Evolutionary conservation across 192 early-diverging fungal genomes (phyloP), one percentile per base, ranked within the genome.

Genomic region (Bifiguratus adelaidae): DNA sequence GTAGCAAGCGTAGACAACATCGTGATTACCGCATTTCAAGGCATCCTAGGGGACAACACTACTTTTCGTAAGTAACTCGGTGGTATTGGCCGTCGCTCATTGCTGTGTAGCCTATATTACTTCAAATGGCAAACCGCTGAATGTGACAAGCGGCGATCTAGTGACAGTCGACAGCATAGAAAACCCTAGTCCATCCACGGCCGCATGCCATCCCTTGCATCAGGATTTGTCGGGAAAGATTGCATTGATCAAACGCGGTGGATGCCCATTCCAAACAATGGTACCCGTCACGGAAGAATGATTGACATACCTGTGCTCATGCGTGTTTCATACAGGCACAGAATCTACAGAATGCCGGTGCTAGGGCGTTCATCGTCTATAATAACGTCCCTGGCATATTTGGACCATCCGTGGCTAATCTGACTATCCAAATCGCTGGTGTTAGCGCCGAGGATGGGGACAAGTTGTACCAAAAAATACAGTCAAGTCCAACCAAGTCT

Each of bases 1-100:
- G 77, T 88, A 33, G 83, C 73, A 12, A 68, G 78, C 18, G 52
- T 82, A 8, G 76, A 74, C 29, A 74, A 74, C 20, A 41, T 53
- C 6, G 32, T 48, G 16, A 55, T 60, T 8, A 20, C 56, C 9
- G 25, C 56, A 20, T 38, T 52, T 45, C 30, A 4, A 16, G 41
- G 47, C 18, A 27, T 53, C 8, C 29, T 44, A 32, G 18, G 48
- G 2, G 30, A 27, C 13, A 32, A 41, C 43, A 28, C 35, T n/a
- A 34, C 30, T 25, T 22, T 62, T 44, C 53, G 65, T 65, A 58
- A 60, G 44, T 27, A 44, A 43, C 16, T 53, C 30, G 20, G n/a
- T 1, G 29, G 21, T 26, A 55, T 50, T 50, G 15, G 34, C 52
- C 55, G 46, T 37, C 35, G 53, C 32, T 28, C 33, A 8, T 61